These are phyloP conservation scores for Paramecium pentaurelia DNA, from an alignment of 73 alveolate species.

Conservation along the genomic window DNA sequence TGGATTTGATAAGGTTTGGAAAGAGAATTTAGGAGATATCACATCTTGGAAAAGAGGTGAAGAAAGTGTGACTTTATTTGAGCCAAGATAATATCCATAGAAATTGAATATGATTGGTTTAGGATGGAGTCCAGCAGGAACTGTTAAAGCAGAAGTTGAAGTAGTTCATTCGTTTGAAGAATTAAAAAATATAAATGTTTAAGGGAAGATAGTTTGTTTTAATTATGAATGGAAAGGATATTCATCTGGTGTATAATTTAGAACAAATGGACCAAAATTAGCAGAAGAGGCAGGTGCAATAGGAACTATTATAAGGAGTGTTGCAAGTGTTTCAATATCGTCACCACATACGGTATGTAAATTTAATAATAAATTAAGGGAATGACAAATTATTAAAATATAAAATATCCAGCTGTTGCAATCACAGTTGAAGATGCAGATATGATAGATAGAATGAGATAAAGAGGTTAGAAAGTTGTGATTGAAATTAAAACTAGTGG, in stretches of 20 bases:
- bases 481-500: not conserved
- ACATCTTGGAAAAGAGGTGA: slow-evolving; percentile 59
- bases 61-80: slow-evolving; percentile 28
- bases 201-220: slow-evolving; percentile 60
- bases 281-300: slow-evolving; percentile 54
- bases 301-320: slow-evolving; percentile 51
- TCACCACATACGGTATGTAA: slow-evolving; percentile 58
- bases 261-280: slow-evolving; percentile 34
- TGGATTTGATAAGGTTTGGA: slow-evolving; percentile 11
- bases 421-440: slow-evolving; percentile 59
- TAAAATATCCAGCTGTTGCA: slow-evolving; percentile 56
- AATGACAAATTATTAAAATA: not conserved
- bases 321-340: slow-evolving; percentile 24
- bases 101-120: slow-evolving; percentile 54
- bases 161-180: slow-evolving; percentile 61
- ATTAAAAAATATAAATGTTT: not conserved
- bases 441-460: slow-evolving; percentile 54
- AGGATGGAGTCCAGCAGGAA: slow-evolving; percentile 43
- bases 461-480: slow-evolving; percentile 50
- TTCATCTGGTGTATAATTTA: not conserved
- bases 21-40: slow-evolving; percentile 16
- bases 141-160: slow-evolving; percentile 39
- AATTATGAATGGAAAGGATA: slow-evolving; percentile 48
- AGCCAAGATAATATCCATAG: slow-evolving; percentile 41
- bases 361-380: not conserved